Evolutionary conservation across 2,329 filamentous ascomycete species (phyloP).

Genomic region (Fusarium veterinarium): DNA sequence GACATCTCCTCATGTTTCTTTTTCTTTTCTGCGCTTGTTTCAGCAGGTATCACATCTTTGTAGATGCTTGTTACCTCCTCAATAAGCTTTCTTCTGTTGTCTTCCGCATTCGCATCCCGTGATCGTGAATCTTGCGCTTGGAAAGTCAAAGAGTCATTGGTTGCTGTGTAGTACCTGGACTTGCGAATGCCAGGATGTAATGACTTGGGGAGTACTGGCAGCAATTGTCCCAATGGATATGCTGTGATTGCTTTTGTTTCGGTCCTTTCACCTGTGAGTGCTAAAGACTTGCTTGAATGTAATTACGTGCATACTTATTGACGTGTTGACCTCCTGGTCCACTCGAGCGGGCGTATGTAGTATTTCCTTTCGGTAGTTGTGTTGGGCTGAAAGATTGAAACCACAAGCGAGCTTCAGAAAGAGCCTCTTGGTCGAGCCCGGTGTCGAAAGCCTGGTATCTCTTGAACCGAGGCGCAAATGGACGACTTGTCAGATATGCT

Average conservation of each 20-base stretch:
- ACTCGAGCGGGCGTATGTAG: conserved; percentile 67
- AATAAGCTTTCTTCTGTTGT: conserved; percentile 63
- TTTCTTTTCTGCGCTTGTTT: conserved; percentile 58
- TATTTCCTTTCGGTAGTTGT: conserved; percentile 62
- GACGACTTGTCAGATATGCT: not conserved
- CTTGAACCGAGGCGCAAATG: conserved; percentile 43
- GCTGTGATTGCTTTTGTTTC: conserved; percentile 69
- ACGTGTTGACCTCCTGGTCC: conserved; percentile 72
- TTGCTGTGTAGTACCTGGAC: conserved; percentile 65
- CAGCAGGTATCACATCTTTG: conserved; percentile 57
- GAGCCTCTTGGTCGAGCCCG: conserved; percentile 60
- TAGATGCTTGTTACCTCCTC: conserved; percentile 63
- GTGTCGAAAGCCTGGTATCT: conserved; percentile 63
- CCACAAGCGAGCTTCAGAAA: conserved; percentile 66
- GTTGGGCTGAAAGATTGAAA: conserved; percentile 56
- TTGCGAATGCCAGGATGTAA: conserved; percentile 59
- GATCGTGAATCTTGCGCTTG: conserved; percentile 67
- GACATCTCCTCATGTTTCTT: conserved; percentile 63
- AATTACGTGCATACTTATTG: conserved; percentile 63
- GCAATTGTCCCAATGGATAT: conserved; percentile 62
- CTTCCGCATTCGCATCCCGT: conserved; percentile 62
- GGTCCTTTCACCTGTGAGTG: conserved; percentile 62
- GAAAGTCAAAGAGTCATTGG: conserved; percentile 64
- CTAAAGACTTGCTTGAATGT: conserved; percentile 53
- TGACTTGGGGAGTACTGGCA: conserved; percentile 58